Base-by-base conservation (phyloP, 2,329 filamentous ascomycete genomes). In the Fusarium sp. region DNA sequence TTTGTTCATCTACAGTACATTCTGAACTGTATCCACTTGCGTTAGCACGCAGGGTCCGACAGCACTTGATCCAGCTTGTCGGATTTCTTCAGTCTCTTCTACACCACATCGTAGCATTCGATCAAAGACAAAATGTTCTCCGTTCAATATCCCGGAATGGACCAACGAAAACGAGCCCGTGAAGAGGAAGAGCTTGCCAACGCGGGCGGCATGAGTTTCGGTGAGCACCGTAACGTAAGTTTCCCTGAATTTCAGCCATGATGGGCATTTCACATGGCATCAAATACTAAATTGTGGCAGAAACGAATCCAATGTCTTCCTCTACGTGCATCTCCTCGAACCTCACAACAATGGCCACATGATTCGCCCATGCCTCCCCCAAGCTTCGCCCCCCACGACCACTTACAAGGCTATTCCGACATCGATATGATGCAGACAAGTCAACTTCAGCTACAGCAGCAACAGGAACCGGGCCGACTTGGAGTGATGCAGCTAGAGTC, bases 261-360 rank as follows among this genome's bases (percentile, higher is more conserved):
- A 13, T 14, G 33, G 33, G 13, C n/a, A 15, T 25, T 47, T 62
- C 37, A 33, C 25, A 63, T 35, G 45, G 40, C 6, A 36, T 46
- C 25, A 14, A 25, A 27, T 51, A 42, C 66, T 75, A 62, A 78
- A 62, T 20, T 29, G 51, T 15, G 35, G 35, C 52, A 87, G 85
- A 87, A 87, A 83, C 83, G 85, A 37, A 64, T 86, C 17, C 84
- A 87, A 57, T 82, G 83, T 42, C 80, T 87, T 6, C 84, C 85
- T 14, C 74, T 86, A 15, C 81, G 84, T 58, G 81, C 80, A 11
- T 83, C 82, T 29, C 82, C 82, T 40, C 75, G 74, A 36, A 66
- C 58, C 21, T 60, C 71, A 39, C 73, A 76, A 50, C 75, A 76
- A 50, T 74, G 73, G 65, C 71, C 72, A 31, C 67, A 75, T 17